These are phyloP conservation scores for Rubroshorea leprosula DNA, from an alignment of 345 rosid genomes.

Conservation along the genomic window DNA sequence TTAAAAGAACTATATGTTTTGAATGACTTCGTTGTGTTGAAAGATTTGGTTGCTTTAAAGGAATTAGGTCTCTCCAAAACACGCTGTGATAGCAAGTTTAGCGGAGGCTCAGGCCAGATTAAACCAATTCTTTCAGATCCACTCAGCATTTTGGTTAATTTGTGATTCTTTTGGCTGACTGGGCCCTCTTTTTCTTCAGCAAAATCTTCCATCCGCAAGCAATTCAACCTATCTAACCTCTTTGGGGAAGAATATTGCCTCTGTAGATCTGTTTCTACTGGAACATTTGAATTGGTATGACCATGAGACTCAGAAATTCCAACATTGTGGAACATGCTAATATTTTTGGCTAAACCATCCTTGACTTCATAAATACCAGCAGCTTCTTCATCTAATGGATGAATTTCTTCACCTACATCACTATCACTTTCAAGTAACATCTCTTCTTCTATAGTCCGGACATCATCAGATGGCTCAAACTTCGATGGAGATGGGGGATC, in stretches of 20 bases:
- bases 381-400: conserved; percentile 64
- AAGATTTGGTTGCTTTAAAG: conserved; percentile 48
- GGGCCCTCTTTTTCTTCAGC: conserved; percentile 41
- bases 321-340: conserved; percentile 16
- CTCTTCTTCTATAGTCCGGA: conserved; percentile 64
- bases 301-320: conserved; percentile 15
- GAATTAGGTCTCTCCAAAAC: conserved; percentile 61
- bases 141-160: conserved; percentile 16
- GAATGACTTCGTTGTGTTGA: conserved; percentile 49
- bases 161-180: conserved; percentile 52
- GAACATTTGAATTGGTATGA: conserved; percentile 24
- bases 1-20: conserved; percentile 56
- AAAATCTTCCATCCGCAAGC: conserved; percentile 40
- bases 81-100: conserved; percentile 53
- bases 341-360: conserved; percentile 23
- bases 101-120: conserved; percentile 88
- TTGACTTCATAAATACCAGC: conserved; percentile 18
- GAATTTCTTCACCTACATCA: conserved; percentile 66
- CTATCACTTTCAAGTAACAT: conserved; percentile 64
- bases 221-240: conserved; percentile 60
- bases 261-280: conserved; percentile 36
- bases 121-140: conserved; percentile 28
- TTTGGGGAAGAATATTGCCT: conserved; percentile 53
- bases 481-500: conserved; percentile 95
- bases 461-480: conserved; percentile 59